Evolutionary conservation across 257 asterid species (phyloP), one percentile per base, ranked within the genome.

Genomic region (Paulownia fortunei): DNA sequence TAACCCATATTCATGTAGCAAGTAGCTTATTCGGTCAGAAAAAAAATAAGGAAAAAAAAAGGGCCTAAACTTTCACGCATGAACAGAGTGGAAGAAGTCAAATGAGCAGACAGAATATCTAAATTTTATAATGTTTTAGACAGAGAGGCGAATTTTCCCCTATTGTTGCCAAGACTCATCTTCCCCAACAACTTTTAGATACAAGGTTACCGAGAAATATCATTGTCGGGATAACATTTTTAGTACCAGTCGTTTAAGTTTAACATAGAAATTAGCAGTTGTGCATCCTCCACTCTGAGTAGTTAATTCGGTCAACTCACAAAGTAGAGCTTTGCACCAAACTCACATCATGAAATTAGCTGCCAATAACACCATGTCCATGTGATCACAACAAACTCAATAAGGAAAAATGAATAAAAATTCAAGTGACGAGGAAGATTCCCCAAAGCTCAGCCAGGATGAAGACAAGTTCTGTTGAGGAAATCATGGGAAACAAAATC

Each of bases 11-110:
- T 58, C 9, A 58, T 58, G 6, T 8, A 60, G 46, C 44, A 27
- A 24, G 60, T 26, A 24, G 32, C 47, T 73, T 54, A 44, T 73
- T 55, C 21, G 51, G 64, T 72, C 56, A 37, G 77, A 5, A 12
- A 55, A 55, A 37, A 8, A 68, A 47, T 26, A n/a, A 49, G 13
- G 12, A 7, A 18, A 19, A 23, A 23, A 6, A 26, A 16, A n/a
- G 30, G 52, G 39, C 27, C 18, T 51, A 70, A 12, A 49, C 46
- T 44, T 42, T 13, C 21, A 68, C 13, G 26, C 2, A n/a, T 3
- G 24, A 51, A 51, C 24, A 51, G 59, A 41, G 23, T n/a, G 36
- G 52, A 70, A 32, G 0, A 70, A 51, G 62, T 69, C 75, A 69
- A 69, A 69, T 19, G 30, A 27, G 60, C 24, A 68, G 3, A 23